Base-by-base conservation (phyloP, 345 rosid genomes). In the Euphorbia tirucalli region DNA sequence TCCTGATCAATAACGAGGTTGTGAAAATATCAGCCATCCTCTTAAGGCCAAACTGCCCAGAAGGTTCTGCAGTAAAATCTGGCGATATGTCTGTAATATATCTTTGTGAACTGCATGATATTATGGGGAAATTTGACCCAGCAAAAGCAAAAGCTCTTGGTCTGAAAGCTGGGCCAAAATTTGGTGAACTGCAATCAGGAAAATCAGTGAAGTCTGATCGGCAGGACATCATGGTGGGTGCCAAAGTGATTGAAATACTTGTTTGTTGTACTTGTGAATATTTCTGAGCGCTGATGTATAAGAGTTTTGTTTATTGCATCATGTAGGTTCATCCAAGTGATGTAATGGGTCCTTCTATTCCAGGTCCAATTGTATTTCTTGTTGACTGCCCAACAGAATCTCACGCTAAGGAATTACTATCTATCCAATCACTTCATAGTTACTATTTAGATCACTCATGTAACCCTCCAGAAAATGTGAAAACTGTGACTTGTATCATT, bases 281-380 rank as follows among this genome's bases (percentile, higher is more conserved):
- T 41, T 32, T 44, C 44, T 32, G 27, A 31, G 13, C 46, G 66
- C 76, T 62, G 43, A 75, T 59, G 25, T 21, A n/a, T 13, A 24
- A 44, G 0, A 28, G n/a, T 35, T 61, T 37, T 54, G 22, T 66
- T 78, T 76, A 5, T 70, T 50, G 30, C 52, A 56, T 62, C 72
- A 13, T 49, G 39, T 69, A 93, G 97, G 93, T 94, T 75, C 89
- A 92, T 82, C 99, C 99, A 35, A 78, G 93, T 78, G 99, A 95
- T 78, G 99, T 95, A 46, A 90, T 95, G 99, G 99, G 82, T 58
- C 97, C 99, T 74, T 83, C 97, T 48, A 71, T 88, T 77, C 93
- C 94, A 55, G 99, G 98, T 79, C 99, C 98, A 19, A 74, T 95
- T 71, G 91, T 90, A 50, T 75, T 89, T 65, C 91, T 95, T 54